Base-by-base conservation (phyloP, 106 monocot species). In the Dendrobium catenatum region DNA sequence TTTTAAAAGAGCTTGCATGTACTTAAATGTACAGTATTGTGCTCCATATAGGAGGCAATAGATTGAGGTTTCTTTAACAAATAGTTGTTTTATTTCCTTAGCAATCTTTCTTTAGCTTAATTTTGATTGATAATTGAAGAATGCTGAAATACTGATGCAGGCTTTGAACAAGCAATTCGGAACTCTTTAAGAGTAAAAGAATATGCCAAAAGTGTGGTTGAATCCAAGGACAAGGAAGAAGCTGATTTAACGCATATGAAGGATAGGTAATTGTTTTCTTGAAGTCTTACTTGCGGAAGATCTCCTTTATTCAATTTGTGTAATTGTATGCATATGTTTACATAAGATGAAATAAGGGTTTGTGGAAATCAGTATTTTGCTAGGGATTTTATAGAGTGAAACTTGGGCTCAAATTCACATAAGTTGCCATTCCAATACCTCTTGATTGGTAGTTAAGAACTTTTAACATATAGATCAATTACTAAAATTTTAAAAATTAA, bases 181-280 rank as follows among this genome's bases (percentile, higher is more conserved):
- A 91, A 98, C 67, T 72, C 92, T 33, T 89, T 88, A 18, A 94
- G 91, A 80, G 79, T 87, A 68, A 1, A 31, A 31, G 31, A 31
- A 31, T 85, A 92, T 84, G 97, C 92, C 22, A 89, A 80, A 85
- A 94, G 80, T 80, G 80, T 97, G 86, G 97, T 97, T 82, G 92
- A 94, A 79, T 85, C 86, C 20, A 97, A 94, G 72, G 87, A 94
- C 64, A 94, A 77, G 80, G 97, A 97, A 92, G 94, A 97, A 80
- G 87, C 97, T 82, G 88, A 80, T 56, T 91, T 97, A 89, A 92
- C 90, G 37, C 90, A 85, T 17, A 97, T 97, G 97, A 97, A 97
- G 83, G 97, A 97, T 82, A 97, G 97, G 97, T 97, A 79, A 13
- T 55, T 55, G 22, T 58, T 66, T 27, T 67, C 9, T 24, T n/a